phyloP scores from a whole-genome alignment of 139 green algal genomes.

The Chlamydomonas sphaeroides region DNA sequence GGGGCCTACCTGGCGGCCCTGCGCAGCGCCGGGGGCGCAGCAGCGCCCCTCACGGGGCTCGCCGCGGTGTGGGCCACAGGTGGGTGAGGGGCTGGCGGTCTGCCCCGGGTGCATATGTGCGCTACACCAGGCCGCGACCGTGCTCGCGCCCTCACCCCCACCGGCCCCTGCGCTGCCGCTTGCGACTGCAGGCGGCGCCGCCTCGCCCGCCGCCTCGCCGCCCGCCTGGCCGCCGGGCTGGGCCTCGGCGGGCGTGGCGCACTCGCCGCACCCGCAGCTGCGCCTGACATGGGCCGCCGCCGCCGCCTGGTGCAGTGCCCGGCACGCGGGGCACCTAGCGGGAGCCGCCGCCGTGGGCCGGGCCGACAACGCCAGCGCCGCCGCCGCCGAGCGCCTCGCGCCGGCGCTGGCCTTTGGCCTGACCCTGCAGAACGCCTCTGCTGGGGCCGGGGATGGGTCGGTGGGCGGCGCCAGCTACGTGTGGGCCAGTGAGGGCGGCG shows the following conservation, averaged over 20 bases:
- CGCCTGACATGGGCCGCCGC: constrained; percentile 1
- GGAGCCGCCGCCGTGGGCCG: background rate
- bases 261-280: constrained; percentile 3
- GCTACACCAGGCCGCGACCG: too few species aligned
- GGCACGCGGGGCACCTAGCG: constrained; percentile 15
- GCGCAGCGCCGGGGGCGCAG: background rate
- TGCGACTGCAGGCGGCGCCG: background rate
- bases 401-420: constrained; percentile 16
- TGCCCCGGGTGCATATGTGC: too few species aligned
- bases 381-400: background rate
- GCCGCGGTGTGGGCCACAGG: constrained; percentile 10
- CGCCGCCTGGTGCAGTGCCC: background rate
- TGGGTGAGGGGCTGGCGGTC: background rate
- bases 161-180: too few species aligned
- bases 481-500: background rate
- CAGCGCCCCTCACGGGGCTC: background rate
- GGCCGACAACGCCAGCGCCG: background rate
- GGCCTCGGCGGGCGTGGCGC: background rate
- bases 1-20: constrained; percentile 29
- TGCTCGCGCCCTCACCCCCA: too few species aligned
- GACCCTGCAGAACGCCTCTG: too few species aligned
- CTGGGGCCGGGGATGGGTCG: too few species aligned
- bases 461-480: background rate
- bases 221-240: background rate
- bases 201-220: background rate